Base-by-base conservation (phyloP, 768 basidiomycete species). In the Baorangia bicolor region DNA sequence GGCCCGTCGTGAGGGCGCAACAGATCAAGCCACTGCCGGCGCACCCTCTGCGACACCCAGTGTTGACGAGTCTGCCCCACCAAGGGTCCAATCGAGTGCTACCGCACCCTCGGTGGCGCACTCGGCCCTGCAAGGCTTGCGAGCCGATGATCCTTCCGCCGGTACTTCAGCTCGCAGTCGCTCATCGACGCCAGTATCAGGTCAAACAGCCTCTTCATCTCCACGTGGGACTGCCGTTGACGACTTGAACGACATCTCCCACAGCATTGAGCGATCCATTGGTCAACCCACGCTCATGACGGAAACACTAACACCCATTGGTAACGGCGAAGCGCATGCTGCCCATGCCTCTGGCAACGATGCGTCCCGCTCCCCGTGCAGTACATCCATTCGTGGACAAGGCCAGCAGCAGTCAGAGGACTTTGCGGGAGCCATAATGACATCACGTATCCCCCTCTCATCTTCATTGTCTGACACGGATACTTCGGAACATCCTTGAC, bases 1-100 rank as follows among this genome's bases (percentile, higher is more conserved):
- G 72, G 81, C 74, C 65, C 84, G 83, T 72, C 77, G 76, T 47
- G 77, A 77, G 41, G 75, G 71, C 30, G 72, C 69, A 40, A 71
- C 68, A 33, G 73, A 72, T 5, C 73, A 73, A 55, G 76, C 71
- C 51, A 69, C 71, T 31, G 65, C 65, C 30, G 64, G 64, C 35
- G 69, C 64, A 27, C 45, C 57, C 18, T 40, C 58, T 31, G 27
- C 39, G 20, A 51, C 59, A 39, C 38, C 57, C 10, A 14, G 43
- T 3, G 33, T 20, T 14, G 61, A 55, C 38, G 55, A 53, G 38
- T 37, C 57, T 43, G 30, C 57, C 34, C 33, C 45, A 3, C 20
- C 55, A 25, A 46, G 49, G 21, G 31, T 48, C 35, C 62, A 57
- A 46, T 34, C 53, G 12, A 23, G 37, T 47, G 45, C 45, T 35